Base-by-base conservation (phyloP, 139 green algal genomes). In the Trebouxia sp. region DNA sequence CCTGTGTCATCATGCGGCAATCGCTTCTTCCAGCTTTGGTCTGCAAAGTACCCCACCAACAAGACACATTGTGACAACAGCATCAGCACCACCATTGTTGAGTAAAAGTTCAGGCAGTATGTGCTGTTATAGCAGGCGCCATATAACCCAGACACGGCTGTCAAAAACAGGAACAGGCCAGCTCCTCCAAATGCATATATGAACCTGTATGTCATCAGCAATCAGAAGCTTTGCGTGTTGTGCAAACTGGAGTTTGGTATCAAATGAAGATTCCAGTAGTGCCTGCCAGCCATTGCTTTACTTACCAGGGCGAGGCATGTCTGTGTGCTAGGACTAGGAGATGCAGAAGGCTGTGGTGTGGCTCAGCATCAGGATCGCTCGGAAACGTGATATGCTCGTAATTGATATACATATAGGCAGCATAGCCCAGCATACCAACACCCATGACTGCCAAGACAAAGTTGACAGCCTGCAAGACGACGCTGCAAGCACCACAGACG, bases 1-100 rank as follows among this genome's bases (percentile, higher is more conserved):
- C 82, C 82, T 20, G 82, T 85, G 30, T 83, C 76, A 35, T 85
- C 82, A 35, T 75, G 82, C 0, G 82, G 82, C 66, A 85, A 42
- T 15, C 58, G 41, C 76, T 80, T 85, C n/a, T 75, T 53, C 82
- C 82, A 85, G 9, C 45, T 69, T 35, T 75, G 11, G 28, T 85
- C 82, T 24, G 76, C 66, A 65, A 85, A 85, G 43, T 80, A 82
- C 24, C 76, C 76, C 22, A 82, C 24, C 8, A 76, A 51, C 30
- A 85, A 8, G 6, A 67, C 67, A 14, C 26, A 72, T 32, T 84
- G 74, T 6, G 51, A 76, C 53, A 85, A 41, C 51, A 85, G 76
- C 82, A 85, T 56, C n/a, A 83, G 22, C 9, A 82, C 56, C 20
- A 82, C 17, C 39, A 85, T 58, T 14, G 67, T 65, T 22, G 66